phyloP scores from a whole-genome alignment of 2,329 filamentous ascomycete genomes.

The Calonectria montana region DNA sequence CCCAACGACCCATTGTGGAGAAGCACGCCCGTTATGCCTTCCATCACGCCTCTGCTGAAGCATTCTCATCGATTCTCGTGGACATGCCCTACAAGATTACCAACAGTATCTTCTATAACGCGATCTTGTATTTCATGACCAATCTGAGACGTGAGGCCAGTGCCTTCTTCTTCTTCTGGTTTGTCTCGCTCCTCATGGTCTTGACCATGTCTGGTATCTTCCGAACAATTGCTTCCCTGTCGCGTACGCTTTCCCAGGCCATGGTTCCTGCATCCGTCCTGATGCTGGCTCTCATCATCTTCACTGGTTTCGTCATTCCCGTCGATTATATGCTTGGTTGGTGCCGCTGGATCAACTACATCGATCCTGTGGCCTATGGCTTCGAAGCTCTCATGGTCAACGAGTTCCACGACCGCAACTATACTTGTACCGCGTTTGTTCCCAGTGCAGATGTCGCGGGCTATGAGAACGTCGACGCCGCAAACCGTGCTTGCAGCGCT shows the following conservation, averaged over 20 bases:
- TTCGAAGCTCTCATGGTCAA: slow-evolving; percentile 76
- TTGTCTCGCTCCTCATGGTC: slow-evolving; percentile 63
- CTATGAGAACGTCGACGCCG: slow-evolving; percentile 41
- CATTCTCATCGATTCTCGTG: slow-evolving; percentile 50
- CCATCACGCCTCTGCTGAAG: slow-evolving; percentile 51
- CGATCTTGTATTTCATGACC: slow-evolving; percentile 63
- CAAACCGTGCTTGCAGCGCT: slow-evolving; percentile 57
- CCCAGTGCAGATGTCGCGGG: slow-evolving; percentile 40
- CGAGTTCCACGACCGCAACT: slow-evolving; percentile 63
- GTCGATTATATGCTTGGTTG: slow-evolving; percentile 68
- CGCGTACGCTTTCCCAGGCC: slow-evolving; percentile 64
- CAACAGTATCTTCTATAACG: slow-evolving; percentile 54
- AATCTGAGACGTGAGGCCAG: slow-evolving; percentile 56
- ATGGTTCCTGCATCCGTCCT: slow-evolving; percentile 56
- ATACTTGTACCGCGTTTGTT: slow-evolving; percentile 37
- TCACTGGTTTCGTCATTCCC: slow-evolving; percentile 62
- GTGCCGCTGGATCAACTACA: slow-evolving; percentile 76
- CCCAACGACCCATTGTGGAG: slow-evolving; percentile 52
- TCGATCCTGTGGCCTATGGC: slow-evolving; percentile 73
- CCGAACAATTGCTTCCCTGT: slow-evolving; percentile 51
- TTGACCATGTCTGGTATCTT: slow-evolving; percentile 75
- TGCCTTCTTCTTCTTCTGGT: slow-evolving; percentile 59
- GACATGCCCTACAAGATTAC: slow-evolving; percentile 58
- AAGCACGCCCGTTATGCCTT: slow-evolving; percentile 55
- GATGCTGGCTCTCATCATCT: slow-evolving; percentile 47